Percentiles rank a stretch among this genome's conserved stretches.
Conservation (phyloP, 2,329 filamentous ascomycete species). For the Aspergillus sp. region DNA sequence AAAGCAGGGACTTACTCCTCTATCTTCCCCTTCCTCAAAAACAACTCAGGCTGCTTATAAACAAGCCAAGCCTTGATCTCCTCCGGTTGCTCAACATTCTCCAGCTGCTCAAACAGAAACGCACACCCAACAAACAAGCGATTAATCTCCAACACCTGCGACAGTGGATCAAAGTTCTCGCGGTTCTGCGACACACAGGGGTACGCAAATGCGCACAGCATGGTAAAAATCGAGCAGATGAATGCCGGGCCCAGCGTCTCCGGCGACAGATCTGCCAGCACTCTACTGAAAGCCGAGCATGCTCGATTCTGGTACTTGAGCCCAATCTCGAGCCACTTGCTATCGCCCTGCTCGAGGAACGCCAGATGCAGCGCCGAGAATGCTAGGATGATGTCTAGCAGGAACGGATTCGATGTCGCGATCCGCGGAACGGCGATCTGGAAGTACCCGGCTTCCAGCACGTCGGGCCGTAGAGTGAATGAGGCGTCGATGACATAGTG, state of each 20-base stretch:
- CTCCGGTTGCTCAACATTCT: constrained; percentile 21
- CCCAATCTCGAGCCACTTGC: constrained; percentile 36
- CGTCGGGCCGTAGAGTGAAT: constrained; percentile 31
- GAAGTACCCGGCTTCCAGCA: constrained; percentile 33
- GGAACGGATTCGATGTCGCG: constrained; percentile 44
- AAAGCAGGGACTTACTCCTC: constrained; percentile 8
- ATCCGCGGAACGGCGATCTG: constrained; percentile 36
- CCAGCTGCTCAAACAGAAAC: constrained; percentile 29
- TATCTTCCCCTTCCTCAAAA: constrained; percentile 3
- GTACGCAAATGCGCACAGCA: constrained; percentile 36
- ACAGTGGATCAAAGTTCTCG: constrained; percentile 25
- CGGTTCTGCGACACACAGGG: constrained; percentile 28
- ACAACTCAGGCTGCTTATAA: constrained; percentile 17
- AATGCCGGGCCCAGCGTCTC: constrained; percentile 45
- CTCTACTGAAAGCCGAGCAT: constrained; percentile 33
- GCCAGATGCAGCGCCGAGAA: constrained; percentile 47
- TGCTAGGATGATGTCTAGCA: constrained; percentile 47
- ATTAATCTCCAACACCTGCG: constrained; percentile 29
- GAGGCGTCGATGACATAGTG: constrained; percentile 40
- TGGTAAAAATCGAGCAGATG: constrained; percentile 41
- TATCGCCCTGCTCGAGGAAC: constrained; percentile 34
- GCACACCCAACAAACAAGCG: constrained; percentile 30
- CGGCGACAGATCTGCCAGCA: constrained; percentile 38
- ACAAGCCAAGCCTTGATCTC: constrained; percentile 29
- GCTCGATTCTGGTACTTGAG: constrained; percentile 39